Percentiles rank a stretch among this genome's conserved stretches.
These are phyloP conservation scores for Neobulgaria alba DNA, from an alignment of 2,329 filamentous ascomycete species.

Conservation along the genomic window DNA sequence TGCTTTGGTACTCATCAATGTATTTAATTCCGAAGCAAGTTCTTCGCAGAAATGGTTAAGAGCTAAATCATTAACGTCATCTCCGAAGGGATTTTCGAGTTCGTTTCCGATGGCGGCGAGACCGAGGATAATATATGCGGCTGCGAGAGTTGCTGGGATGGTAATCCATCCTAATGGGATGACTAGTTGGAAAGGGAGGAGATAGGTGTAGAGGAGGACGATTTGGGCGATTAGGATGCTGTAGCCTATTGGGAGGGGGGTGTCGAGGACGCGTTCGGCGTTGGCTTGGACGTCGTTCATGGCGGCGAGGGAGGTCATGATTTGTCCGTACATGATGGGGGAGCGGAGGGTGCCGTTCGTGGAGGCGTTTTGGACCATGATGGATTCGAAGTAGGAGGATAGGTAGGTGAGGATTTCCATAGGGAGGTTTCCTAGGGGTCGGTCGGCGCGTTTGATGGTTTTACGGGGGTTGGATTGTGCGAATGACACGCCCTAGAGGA, in stretches of 20 bases:
- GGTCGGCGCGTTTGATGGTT: conserved; percentile 61
- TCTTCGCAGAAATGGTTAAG: conserved; percentile 71
- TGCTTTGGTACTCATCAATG: conserved; percentile 37
- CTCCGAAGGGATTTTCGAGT: conserved; percentile 78
- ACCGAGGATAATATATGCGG: conserved; percentile 76
- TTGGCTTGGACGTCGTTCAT: conserved; percentile 67
- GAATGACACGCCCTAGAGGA: conserved; percentile 61
- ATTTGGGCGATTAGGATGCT: conserved; percentile 79
- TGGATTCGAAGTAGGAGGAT: conserved; percentile 31
- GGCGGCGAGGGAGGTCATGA: conserved; percentile 36
- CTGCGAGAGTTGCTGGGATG: conserved; percentile 64
- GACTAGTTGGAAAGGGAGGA: conserved; percentile 75
- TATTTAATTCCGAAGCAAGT: conserved; percentile 64
- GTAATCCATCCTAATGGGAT: conserved; percentile 58
- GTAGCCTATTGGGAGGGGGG: conserved; percentile 75
- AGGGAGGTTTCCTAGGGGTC: conserved; percentile 73
- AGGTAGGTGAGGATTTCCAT: conserved; percentile 72
- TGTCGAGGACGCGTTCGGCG: conserved; percentile 71
- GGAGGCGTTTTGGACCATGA: not conserved
- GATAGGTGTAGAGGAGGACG: conserved; percentile 73
- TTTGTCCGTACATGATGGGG: conserved; percentile 23
- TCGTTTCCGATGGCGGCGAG: conserved; percentile 69
- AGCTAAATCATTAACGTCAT: conserved; percentile 74
- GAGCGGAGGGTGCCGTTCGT: conserved; percentile 31
- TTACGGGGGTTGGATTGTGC: conserved; percentile 73